Percentiles rank a stretch among this genome's conserved stretches.
Evolutionary conservation across 2,329 filamentous ascomycete genomes (phyloP).

Genomic region (Colletotrichum scovillei): DNA sequence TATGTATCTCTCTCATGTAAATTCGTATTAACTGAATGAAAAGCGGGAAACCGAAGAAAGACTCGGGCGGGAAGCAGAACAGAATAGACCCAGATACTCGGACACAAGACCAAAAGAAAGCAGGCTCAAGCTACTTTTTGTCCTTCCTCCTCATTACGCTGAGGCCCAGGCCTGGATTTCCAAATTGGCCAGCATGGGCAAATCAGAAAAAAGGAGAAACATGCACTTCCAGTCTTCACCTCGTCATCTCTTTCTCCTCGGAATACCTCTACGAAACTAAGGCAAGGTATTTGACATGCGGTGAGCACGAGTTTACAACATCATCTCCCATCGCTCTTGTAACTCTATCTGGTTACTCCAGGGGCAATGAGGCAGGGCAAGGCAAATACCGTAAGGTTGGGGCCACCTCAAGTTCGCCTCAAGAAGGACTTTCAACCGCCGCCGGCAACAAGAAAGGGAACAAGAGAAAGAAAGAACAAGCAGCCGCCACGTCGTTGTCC

Average conservation of each 20-base stretch:
- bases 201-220: not conserved
- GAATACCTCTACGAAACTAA: not conserved
- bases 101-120: not conserved
- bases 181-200: not conserved
- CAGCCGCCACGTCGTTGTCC: not conserved
- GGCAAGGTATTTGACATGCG: not conserved
- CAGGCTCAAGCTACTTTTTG: not conserved
- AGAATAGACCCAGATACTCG: not conserved
- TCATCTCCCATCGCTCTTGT: not conserved
- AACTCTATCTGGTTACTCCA: not conserved
- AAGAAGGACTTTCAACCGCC: not conserved
- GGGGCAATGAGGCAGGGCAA: not conserved
- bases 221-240: too few relatives aligned
- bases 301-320: not conserved
- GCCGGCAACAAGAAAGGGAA: not conserved
- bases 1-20: not conserved
- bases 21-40: not conserved
- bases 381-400: not conserved
- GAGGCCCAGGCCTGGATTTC: not conserved
- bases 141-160: not conserved
- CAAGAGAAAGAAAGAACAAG: not conserved
- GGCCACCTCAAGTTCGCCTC: not conserved
- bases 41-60: not conserved
- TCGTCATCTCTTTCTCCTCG: not conserved
- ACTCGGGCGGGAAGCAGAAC: not conserved